Conservation (phyloP, 345 rosid species). For the Arabidopsis suecica region DNA sequence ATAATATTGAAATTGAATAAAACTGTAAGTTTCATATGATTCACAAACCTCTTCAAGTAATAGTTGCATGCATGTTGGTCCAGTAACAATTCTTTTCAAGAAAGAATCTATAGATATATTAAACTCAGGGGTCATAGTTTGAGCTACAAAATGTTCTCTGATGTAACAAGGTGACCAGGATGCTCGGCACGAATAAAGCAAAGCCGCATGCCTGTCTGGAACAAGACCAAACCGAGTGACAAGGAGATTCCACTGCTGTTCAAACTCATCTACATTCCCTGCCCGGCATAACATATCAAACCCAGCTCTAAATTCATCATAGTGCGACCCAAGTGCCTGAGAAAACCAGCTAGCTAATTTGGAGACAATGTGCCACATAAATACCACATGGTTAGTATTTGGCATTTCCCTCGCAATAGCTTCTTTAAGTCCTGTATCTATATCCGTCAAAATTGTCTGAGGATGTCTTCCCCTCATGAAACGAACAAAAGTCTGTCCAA, state of each 20-base stretch:
- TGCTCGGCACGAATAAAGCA: slow-evolving; percentile 69
- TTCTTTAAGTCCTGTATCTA: slow-evolving; percentile 81
- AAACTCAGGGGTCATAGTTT: slow-evolving; percentile 66
- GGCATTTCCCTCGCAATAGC: slow-evolving; percentile 82
- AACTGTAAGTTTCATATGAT: not conserved
- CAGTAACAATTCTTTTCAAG: slow-evolving; percentile 61
- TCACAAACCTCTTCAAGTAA: slow-evolving; percentile 84
- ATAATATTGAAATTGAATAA: not conserved
- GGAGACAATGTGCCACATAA: slow-evolving; percentile 70
- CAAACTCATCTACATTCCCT: slow-evolving; percentile 73
- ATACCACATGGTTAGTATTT: slow-evolving; percentile 70
- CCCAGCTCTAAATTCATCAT: slow-evolving; percentile 71
- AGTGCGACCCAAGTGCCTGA: slow-evolving; percentile 66
- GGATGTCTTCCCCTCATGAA: slow-evolving; percentile 83
- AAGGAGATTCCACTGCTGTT: slow-evolving; percentile 76
- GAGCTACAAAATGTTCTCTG: slow-evolving; percentile 78
- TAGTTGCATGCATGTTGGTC: slow-evolving; percentile 66
- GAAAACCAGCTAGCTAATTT: slow-evolving; percentile 93
- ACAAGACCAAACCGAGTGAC: slow-evolving; percentile 78
- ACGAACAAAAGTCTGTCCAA: slow-evolving; percentile 81
- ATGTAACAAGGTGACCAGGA: slow-evolving; percentile 71
- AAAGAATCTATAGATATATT: slow-evolving; percentile 63
- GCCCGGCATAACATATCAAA: slow-evolving; percentile 67
- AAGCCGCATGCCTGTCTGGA: slow-evolving; percentile 75
- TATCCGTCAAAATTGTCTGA: slow-evolving; percentile 81